Evolutionary conservation across 768 basidiomycete genomes (phyloP).

Genomic region (Rhodotorula taiwanensis): DNA sequence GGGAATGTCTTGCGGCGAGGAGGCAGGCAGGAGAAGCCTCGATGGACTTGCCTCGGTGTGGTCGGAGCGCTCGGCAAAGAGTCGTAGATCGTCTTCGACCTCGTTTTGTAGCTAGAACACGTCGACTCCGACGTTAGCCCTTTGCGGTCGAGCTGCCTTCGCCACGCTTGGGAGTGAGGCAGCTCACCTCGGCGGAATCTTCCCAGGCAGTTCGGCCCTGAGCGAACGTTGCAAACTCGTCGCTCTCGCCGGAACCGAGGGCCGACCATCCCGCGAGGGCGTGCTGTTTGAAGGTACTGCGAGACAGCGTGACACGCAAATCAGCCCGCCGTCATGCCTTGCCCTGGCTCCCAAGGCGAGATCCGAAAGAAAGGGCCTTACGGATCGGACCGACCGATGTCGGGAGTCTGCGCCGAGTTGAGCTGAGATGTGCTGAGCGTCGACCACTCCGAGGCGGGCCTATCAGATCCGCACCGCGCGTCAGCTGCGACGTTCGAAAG

Average conservation of each 20-base stretch:
- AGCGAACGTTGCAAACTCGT: slow-evolving; percentile 34
- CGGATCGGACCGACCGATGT: too few relatives aligned
- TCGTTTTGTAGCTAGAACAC: slow-evolving; percentile 5
- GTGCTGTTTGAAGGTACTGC: slow-evolving; percentile 6
- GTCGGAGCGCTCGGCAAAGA: slow-evolving; percentile 24
- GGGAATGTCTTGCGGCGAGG: too few relatives aligned
- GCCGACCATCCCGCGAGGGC: slow-evolving; percentile 7
- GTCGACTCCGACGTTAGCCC: too few relatives aligned
- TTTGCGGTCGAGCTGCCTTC: too few relatives aligned
- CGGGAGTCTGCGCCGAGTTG: too few relatives aligned
- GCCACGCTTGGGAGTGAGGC: neutral
- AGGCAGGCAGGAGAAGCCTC: too few relatives aligned
- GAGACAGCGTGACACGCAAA: too few relatives aligned
- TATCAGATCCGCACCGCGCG: slow-evolving; percentile 2
- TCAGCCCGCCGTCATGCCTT: neutral
- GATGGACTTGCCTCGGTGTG: slow-evolving; percentile 19
- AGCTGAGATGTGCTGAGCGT: too few relatives aligned
- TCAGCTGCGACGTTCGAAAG: neutral
- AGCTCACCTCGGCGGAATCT: neutral
- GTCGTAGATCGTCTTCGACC: slow-evolving; percentile 28
- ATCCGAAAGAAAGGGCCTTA: too few relatives aligned
- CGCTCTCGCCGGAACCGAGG: slow-evolving; percentile 23
- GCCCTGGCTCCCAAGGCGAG: neutral
- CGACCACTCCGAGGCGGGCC: too few relatives aligned
- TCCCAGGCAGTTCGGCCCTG: slow-evolving; percentile 21